A percentile compares a stretch with the other conserved stretches of the same genome.
Conservation (phyloP, 495 filamentous ascomycete species). For the Chaetomium cochliodes region DNA sequence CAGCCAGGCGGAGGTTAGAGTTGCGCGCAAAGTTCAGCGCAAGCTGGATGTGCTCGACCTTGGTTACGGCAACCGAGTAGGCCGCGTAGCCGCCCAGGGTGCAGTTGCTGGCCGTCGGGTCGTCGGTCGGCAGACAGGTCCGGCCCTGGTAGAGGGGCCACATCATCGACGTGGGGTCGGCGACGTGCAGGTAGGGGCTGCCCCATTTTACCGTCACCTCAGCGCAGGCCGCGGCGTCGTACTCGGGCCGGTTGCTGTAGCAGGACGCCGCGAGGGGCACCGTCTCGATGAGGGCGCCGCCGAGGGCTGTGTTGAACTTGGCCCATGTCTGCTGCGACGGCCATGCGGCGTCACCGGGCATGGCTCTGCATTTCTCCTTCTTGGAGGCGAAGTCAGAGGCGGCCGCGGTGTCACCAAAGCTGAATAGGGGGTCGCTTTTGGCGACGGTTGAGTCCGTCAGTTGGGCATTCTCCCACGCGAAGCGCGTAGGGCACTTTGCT, state of each 20-base stretch:
- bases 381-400: not conserved
- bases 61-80: constrained; percentile 58
- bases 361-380: constrained; percentile 45
- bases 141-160: constrained; percentile 51
- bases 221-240: constrained; percentile 46
- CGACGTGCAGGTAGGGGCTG: constrained; percentile 33
- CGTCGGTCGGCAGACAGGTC: constrained; percentile 49
- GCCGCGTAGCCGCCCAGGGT: constrained; percentile 58
- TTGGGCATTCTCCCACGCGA: constrained; percentile 24
- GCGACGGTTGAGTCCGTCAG: constrained; percentile 22
- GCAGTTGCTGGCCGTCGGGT: constrained; percentile 51
- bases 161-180: constrained; percentile 49
- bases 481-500: constrained; percentile 19
- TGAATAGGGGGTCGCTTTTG: constrained; percentile 14
- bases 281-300: constrained; percentile 55
- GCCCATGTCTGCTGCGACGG: constrained; percentile 43
- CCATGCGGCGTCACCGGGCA: constrained; percentile 51
- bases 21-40: constrained; percentile 64
- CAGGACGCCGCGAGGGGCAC: constrained; percentile 57
- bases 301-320: constrained; percentile 48
- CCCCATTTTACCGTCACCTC: constrained; percentile 36
- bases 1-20: constrained; percentile 56
- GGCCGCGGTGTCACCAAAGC: constrained; percentile 13
- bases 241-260: constrained; percentile 50
- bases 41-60: constrained; percentile 57